Percentiles rank a stretch among this genome's conserved stretches.
Conservation (phyloP, 805 yeast species). For the Metschnikowia baotianmanensis region DNA sequence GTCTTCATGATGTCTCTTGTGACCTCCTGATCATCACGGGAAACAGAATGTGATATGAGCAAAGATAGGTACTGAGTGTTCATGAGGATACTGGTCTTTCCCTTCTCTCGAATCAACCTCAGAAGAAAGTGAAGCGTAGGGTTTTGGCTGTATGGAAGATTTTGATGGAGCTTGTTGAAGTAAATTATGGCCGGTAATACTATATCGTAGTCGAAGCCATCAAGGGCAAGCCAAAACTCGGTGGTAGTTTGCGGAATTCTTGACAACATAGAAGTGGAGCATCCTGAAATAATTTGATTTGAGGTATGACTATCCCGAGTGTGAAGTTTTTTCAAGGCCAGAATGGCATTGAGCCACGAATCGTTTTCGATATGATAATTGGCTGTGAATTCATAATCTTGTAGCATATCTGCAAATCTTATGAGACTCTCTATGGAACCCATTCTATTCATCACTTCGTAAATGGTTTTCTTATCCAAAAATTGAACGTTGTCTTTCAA, state of each 20-base stretch:
- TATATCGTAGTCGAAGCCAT: slow-evolving; percentile 53
- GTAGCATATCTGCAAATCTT: slow-evolving; percentile 61
- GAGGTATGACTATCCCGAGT: slow-evolving; percentile 34
- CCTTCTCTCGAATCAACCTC: slow-evolving; percentile 43
- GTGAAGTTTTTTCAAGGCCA: slow-evolving; percentile 49
- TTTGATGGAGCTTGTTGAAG: slow-evolving; percentile 50
- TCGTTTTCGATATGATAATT: slow-evolving; percentile 65
- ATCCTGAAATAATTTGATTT: slow-evolving; percentile 51
- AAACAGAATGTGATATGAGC: slow-evolving; percentile 45
- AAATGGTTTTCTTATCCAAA: slow-evolving; percentile 66
- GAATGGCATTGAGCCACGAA: slow-evolving; percentile 72
- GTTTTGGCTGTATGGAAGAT: slow-evolving; percentile 47
- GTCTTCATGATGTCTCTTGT: slow-evolving; percentile 33
- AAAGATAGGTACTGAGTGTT: slow-evolving; percentile 72
- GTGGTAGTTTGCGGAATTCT: slow-evolving; percentile 70
- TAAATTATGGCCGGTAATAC: slow-evolving; percentile 75
- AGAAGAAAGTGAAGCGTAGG: slow-evolving; percentile 65
- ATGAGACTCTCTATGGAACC: slow-evolving; percentile 64
- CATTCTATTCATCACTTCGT: slow-evolving; percentile 67
- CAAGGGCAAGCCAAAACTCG: slow-evolving; percentile 70
- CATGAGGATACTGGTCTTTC: slow-evolving; percentile 43
- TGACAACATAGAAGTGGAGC: slow-evolving; percentile 64
- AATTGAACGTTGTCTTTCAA: slow-evolving; percentile 44
- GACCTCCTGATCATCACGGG: slow-evolving; percentile 40
- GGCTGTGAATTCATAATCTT: slow-evolving; percentile 68